Evolutionary conservation across 352 stramenopile species (phyloP).

Genomic region (Pythium utonaiense): DNA sequence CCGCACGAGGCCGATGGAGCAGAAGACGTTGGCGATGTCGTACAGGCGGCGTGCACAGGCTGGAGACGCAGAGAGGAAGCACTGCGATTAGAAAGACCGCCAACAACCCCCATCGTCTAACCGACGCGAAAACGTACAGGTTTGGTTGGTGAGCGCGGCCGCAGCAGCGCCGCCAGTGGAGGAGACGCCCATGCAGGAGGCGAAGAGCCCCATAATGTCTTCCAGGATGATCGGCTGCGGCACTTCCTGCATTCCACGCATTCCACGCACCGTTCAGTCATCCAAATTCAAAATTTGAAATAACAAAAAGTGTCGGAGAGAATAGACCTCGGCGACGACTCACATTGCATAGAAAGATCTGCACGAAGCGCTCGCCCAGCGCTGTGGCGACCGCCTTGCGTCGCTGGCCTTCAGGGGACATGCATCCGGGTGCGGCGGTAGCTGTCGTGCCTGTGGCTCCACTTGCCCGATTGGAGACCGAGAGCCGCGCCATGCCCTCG

Average conservation of each 20-base stretch:
- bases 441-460: not conserved
- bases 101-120: not conserved
- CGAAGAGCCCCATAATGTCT: constrained; percentile 35
- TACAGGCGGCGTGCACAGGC: constrained; percentile 33
- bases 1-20: constrained; percentile 31
- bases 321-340: not conserved
- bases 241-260: constrained; percentile 23
- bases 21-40: constrained; percentile 42
- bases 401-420: constrained; percentile 21
- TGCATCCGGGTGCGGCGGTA: not conserved
- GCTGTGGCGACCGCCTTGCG: constrained; percentile 33
- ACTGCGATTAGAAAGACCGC: not conserved
- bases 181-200: constrained; percentile 19
- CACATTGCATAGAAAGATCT: constrained; percentile 39
- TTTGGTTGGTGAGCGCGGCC: constrained; percentile 27
- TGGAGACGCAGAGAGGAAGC: constrained; percentile 2
- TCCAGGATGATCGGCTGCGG: constrained; percentile 34
- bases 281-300: constrained; percentile 4
- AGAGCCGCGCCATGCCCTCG: constrained; percentile 22
- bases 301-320: not conserved
- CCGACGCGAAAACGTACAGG: constrained; percentile 19
- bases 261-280: too few relatives aligned
- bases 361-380: constrained; percentile 34
- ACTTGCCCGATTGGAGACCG: not conserved
- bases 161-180: not conserved